These are phyloP conservation scores for Umbelopsis sp. DNA, from an alignment of 192 early-diverging fungal genomes.

Conservation along the genomic window DNA sequence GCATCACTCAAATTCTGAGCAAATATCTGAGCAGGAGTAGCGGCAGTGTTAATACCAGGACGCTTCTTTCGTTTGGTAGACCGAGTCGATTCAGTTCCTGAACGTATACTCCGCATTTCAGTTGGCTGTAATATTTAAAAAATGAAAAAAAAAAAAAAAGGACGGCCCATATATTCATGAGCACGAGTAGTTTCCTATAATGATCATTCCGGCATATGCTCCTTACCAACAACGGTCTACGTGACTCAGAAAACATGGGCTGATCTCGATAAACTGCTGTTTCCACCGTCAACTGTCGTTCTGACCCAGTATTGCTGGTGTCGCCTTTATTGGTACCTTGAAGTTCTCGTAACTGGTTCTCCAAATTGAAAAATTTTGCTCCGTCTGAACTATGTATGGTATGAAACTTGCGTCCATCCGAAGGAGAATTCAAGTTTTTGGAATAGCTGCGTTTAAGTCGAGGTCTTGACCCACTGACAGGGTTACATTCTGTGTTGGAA, in stretches of 20 bases:
- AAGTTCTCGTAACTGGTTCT: slow-evolving; percentile 7
- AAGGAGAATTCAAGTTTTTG: background rate
- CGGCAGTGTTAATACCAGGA: slow-evolving; percentile 15
- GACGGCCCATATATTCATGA: slow-evolving; percentile 9
- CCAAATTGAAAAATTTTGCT: slow-evolving; percentile 22
- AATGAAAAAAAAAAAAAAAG: background rate
- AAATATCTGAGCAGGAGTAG: slow-evolving; percentile 42
- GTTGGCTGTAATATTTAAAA: slow-evolving; percentile 14
- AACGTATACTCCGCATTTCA: slow-evolving; percentile 30
- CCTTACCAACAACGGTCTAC: background rate
- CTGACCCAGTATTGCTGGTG: background rate
- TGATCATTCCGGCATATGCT: background rate
- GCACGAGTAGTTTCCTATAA: background rate
- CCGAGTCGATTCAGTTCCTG: slow-evolving; percentile 35
- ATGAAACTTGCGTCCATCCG: slow-evolving; percentile 20
- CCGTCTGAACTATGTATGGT: slow-evolving; percentile 24
- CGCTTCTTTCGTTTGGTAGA: slow-evolving; percentile 33
- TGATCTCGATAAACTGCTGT: slow-evolving; percentile 25
- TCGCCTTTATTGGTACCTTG: slow-evolving; percentile 13
- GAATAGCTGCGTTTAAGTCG: slow-evolving; percentile 11
- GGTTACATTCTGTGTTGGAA: background rate
- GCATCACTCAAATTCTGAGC: slow-evolving; percentile 40
- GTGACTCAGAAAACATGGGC: slow-evolving; percentile 20
- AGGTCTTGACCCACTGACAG: background rate
- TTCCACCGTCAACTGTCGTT: slow-evolving; percentile 34